Evolutionary conservation across 768 basidiomycete species (phyloP).

Genomic region (Leucocoprinus leucothites): DNA sequence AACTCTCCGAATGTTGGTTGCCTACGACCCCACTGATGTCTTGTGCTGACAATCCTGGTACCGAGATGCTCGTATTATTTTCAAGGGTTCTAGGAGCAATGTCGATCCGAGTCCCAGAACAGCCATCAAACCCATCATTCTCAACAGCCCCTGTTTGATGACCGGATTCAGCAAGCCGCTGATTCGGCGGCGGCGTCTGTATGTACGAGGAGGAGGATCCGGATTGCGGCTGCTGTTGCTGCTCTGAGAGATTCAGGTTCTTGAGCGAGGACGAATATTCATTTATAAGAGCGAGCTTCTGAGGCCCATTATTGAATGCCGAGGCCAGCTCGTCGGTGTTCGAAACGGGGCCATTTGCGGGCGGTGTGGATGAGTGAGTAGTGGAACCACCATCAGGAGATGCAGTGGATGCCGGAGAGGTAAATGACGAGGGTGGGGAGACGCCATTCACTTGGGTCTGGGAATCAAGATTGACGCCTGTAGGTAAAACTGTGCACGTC

Average conservation of each 20-base stretch:
- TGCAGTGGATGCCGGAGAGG: constrained; percentile 6
- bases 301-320: not conserved
- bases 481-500: not conserved
- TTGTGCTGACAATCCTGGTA: not conserved
- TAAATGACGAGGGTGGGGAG: not conserved
- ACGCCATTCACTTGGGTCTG: not conserved
- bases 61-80: not conserved
- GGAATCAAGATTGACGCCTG: not conserved
- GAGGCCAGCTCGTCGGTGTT: not conserved
- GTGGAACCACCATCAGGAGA: not conserved
- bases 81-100: not conserved
- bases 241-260: not conserved
- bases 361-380: not conserved
- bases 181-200: not conserved
- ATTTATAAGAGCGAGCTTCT: not conserved
- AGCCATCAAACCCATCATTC: not conserved
- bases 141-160: constrained; percentile 1
- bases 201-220: not conserved
- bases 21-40: not conserved
- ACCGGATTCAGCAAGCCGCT: not conserved
- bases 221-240: not conserved
- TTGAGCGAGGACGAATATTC: not conserved
- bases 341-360: not conserved
- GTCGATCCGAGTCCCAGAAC: not conserved
- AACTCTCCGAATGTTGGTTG: not conserved